Base-by-base conservation (phyloP, 1,284 basidiomycete genomes). In the Rhodotorula sp. region DNA sequence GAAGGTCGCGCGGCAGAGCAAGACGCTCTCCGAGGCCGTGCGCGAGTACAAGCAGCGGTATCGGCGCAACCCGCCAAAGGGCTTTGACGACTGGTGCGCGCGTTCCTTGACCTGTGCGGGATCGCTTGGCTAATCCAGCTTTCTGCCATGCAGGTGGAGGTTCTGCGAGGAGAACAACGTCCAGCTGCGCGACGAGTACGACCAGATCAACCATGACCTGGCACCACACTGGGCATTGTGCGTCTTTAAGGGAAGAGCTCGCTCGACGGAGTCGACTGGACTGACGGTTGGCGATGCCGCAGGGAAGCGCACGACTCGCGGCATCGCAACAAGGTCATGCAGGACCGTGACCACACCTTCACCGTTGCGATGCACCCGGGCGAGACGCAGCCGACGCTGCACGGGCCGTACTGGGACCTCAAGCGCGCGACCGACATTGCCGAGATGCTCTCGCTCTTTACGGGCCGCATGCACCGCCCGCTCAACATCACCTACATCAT, bases 31-130 rank as follows among this genome's bases (percentile, higher is more conserved):
- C 14, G 87, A 87, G 48, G 93, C 94, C 0, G 90, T 93, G 1
- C 81, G 81, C 10, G 92, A 95, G 81, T 97, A 97, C 82, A 86
- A 85, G 77, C 83, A 85, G 61, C 84, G 94, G 66, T 94, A 96
- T 80, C 83, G 84, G 7, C 87, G 90, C 50, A 82, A 87, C 41
- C 94, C 94, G 7, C 94, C 94, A 0, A 88, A 86, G 67, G 93
- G 93, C 0, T 97, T 97, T 76, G 92, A 94, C 78, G 71, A 78
- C 46, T 81, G 80, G 80, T 84, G 80, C 68, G 78, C 63, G 1
- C 10, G 9, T 9, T 27, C 17, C 16, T 16, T 42, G 21, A 12
- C 1, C 12, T 17, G 8, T 42, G n/a, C 1, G n/a, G 9, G 9
- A 1, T 16, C 42, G 27, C 1, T 41, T 10, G 16, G 17, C 34